Conservation (phyloP, 2,329 filamentous ascomycete species). For the Xylariaceae sp. region DNA sequence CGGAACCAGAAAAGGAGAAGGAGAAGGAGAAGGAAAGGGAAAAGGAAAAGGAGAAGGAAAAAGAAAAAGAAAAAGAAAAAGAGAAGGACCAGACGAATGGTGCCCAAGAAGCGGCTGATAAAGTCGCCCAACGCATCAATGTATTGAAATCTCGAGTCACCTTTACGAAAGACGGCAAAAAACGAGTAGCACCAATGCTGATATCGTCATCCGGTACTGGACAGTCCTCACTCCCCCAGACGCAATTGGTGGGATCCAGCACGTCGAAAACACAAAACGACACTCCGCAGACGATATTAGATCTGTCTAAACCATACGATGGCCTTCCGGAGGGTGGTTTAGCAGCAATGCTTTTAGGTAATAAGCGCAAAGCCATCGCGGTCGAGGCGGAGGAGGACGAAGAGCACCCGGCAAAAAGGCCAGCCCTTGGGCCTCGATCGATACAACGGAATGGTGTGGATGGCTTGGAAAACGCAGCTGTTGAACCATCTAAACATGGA, state of each 20-base stretch:
- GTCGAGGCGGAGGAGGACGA: slow-evolving; percentile 73
- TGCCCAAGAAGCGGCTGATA: slow-evolving; percentile 47
- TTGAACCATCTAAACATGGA: slow-evolving; percentile 54
- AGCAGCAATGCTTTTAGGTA: slow-evolving; percentile 78
- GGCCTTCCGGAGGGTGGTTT: slow-evolving; percentile 87
- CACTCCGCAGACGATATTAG: slow-evolving; percentile 73
- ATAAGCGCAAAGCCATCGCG: slow-evolving; percentile 77
- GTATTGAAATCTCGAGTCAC: slow-evolving; percentile 85
- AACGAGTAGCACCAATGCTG: slow-evolving; percentile 84
- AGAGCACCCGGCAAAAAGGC: slow-evolving; percentile 46
- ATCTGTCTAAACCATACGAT: slow-evolving; percentile 90
- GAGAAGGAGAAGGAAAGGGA: slow-evolving; percentile 25
- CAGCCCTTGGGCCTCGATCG: slow-evolving; percentile 62
- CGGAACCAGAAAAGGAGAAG: slow-evolving; percentile 25
- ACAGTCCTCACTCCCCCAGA: slow-evolving; percentile 82
- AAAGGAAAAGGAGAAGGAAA: slow-evolving; percentile 7
- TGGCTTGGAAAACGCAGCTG: slow-evolving; percentile 70
- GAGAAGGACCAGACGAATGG: slow-evolving; percentile 33
- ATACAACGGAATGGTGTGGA: slow-evolving; percentile 73
- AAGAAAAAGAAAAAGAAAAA: slow-evolving; percentile 23
- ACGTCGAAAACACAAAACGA: slow-evolving; percentile 62
- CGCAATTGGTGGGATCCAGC: slow-evolving; percentile 75
- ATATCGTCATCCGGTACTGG: slow-evolving; percentile 85
- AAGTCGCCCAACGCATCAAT: slow-evolving; percentile 49
- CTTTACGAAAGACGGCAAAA: slow-evolving; percentile 94